These are phyloP conservation scores for Cucurbita pepo DNA, from an alignment of 306 rosid genomes.

Conservation along the genomic window DNA sequence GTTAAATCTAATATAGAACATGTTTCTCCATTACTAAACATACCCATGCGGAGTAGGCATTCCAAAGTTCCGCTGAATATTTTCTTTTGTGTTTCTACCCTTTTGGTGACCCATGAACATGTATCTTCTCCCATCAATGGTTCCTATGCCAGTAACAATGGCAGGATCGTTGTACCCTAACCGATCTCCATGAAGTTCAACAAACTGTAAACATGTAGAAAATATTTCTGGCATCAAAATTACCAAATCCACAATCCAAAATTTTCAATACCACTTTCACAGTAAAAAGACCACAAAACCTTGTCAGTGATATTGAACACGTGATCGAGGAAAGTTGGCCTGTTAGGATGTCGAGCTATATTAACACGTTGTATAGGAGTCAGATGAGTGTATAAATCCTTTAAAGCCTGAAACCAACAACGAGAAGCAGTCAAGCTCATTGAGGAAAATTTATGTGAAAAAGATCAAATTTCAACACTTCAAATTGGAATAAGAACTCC, in stretches of 20 bases:
- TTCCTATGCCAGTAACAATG: conserved; percentile 82
- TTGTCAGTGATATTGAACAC: conserved; percentile 77
- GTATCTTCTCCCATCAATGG: conserved; percentile 64
- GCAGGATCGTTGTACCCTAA: conserved; percentile 96
- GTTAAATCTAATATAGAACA: conserved; percentile 1
- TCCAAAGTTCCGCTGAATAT: conserved; percentile 83
- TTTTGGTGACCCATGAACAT: conserved; percentile 98
- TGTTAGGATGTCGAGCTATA: conserved; percentile 90
- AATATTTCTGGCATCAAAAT: conserved; percentile 1
- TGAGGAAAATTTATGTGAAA: neutral
- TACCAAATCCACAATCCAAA: conserved; percentile 10
- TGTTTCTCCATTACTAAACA: conserved; percentile 8
- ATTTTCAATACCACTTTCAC: neutral
- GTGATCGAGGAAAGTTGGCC: conserved; percentile 95
- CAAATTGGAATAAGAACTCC: neutral
- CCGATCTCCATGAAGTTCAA: conserved; percentile 97
- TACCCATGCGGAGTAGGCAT: conserved; percentile 99
- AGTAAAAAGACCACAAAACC: conserved; percentile 23
- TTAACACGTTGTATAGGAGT: conserved; percentile 74
- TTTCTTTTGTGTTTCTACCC: conserved; percentile 94
- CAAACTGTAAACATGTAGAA: conserved; percentile 44
- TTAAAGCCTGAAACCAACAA: conserved; percentile 52
- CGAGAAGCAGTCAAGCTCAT: neutral
- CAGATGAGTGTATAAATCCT: conserved; percentile 49
- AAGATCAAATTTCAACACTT: neutral